Base-by-base conservation (phyloP, 176 grass and related monocot genomes). In the Juncus effusus region DNA sequence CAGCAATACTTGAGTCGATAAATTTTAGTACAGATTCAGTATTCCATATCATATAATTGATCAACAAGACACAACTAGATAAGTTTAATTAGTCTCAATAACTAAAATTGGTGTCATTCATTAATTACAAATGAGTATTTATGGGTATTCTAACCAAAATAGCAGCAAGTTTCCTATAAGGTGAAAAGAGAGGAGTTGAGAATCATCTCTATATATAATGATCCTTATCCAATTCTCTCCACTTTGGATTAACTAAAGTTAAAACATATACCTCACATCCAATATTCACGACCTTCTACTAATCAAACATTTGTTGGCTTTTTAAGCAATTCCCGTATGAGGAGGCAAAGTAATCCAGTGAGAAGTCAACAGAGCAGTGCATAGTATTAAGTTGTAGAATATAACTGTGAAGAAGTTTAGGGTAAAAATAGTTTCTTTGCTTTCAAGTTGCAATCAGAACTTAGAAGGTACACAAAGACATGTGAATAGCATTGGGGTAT, bases 191-290 rank as follows among this genome's bases (percentile, higher is more conserved):
- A 41, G 68, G 68, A 59, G 69, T 45, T 56, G 3, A 47, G 69
- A 58, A 72, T 72, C 69, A 53, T 16, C 54, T 3, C 14, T 40
- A 45, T 53, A 72, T 38, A n/a, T 39, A 40, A 38, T 45, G 39
- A 72, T 60, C 69, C 54, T 72, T 72, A 72, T 72, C 69, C 16
- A 37, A 6, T 72, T 3, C 36, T 10, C 28, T 16, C 58, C 3
- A 59, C 40, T 72, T 47, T 44, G 40, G 16, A 72, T 58, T 72
- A 72, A 72, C 38, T 72, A 72, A 59, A 57, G 14, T 8, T 47
- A 7, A 38, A 72, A 49, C 3, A 13, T 13, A 12, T 16, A 11
- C 54, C 10, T 12, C 54, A 13, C 54, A 57, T 57, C 4, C n/a
- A 12, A 60, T 58, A 12, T 7, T 38, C 58, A 72, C 69, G 38